phyloP scores from a whole-genome alignment of 768 basidiomycete genomes.

The Crucibulum laeve region DNA sequence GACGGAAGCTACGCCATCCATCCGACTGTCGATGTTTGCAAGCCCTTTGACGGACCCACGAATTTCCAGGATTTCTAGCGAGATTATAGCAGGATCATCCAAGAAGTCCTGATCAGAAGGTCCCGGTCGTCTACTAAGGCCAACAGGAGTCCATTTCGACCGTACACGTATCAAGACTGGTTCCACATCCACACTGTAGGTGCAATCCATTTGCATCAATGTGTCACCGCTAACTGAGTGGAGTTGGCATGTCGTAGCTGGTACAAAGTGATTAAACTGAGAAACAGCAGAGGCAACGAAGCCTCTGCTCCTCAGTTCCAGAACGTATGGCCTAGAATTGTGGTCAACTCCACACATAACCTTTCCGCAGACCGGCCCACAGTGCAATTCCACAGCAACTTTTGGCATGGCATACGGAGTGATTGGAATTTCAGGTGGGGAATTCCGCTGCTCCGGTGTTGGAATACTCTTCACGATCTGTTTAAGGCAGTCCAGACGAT shows the following conservation, averaged over 20 bases:
- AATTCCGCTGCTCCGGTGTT: neutral
- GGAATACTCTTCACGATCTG: conserved; percentile 23
- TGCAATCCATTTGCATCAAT: conserved; percentile 40
- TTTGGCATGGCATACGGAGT: conserved; percentile 41
- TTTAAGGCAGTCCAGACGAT: conserved; percentile 48
- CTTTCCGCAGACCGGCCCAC: conserved; percentile 47
- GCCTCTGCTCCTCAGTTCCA: conserved; percentile 58
- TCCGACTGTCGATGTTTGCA: conserved; percentile 47
- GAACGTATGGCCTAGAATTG: conserved; percentile 37
- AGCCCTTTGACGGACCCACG: conserved; percentile 37
- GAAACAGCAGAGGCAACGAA: conserved; percentile 38
- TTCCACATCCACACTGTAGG: conserved; percentile 36
- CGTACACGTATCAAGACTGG: conserved; percentile 54
- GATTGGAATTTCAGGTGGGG: conserved; percentile 11
- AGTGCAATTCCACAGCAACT: conserved; percentile 38
- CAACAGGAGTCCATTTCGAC: conserved; percentile 23
- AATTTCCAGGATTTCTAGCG: conserved; percentile 53
- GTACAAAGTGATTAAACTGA: conserved; percentile 28
- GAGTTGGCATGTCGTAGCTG: conserved; percentile 15
- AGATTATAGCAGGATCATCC: conserved; percentile 49
- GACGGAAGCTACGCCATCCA: conserved; percentile 33
- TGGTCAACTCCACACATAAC: conserved; percentile 42
- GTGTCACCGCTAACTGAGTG: conserved; percentile 31
- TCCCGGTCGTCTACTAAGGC: conserved; percentile 16
- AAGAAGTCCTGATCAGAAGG: conserved; percentile 32